phyloP scores from a whole-genome alignment of 2,329 filamentous ascomycete genomes.

The Ceratocystis eucalypticola region DNA sequence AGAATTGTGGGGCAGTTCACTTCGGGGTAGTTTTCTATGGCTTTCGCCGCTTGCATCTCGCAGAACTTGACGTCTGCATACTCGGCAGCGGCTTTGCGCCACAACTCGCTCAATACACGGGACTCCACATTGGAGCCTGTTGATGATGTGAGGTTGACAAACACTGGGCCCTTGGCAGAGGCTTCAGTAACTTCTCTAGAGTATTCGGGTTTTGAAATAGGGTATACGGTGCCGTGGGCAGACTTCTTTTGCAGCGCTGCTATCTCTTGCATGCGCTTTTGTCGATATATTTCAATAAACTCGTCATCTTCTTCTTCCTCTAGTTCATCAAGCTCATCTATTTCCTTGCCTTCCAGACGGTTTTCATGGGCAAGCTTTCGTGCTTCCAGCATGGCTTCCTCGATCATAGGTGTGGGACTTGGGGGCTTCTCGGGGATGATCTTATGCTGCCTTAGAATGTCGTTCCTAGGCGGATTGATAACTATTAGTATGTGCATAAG shows the following conservation, averaged over 20 bases:
- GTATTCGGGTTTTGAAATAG: slow-evolving; percentile 89
- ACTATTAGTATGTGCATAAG: not conserved
- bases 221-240: slow-evolving; percentile 81
- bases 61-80: slow-evolving; percentile 97
- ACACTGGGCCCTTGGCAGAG: slow-evolving; percentile 52
- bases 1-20: slow-evolving; percentile 88
- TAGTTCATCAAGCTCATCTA: slow-evolving; percentile 84
- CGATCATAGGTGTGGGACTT: slow-evolving; percentile 87
- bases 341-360: slow-evolving; percentile 79
- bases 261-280: slow-evolving; percentile 78
- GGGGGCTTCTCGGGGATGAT: slow-evolving; percentile 96
- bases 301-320: slow-evolving; percentile 92
- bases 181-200: slow-evolving; percentile 82
- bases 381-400: slow-evolving; percentile 82
- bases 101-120: slow-evolving; percentile 67
- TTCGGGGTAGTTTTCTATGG: slow-evolving; percentile 93
- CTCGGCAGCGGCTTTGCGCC: slow-evolving; percentile 68
- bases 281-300: slow-evolving; percentile 76
- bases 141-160: slow-evolving; percentile 73
- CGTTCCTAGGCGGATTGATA: slow-evolving; percentile 53
- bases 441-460: slow-evolving; percentile 92
- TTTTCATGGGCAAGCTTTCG: slow-evolving; percentile 79
- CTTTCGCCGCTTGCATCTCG: slow-evolving; percentile 81
- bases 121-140: slow-evolving; percentile 74
- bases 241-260: slow-evolving; percentile 60